Percentiles rank a stretch among this genome's conserved stretches.
Conservation (phyloP, 2,329 filamentous ascomycete genomes). For the Epichloe typhina region DNA sequence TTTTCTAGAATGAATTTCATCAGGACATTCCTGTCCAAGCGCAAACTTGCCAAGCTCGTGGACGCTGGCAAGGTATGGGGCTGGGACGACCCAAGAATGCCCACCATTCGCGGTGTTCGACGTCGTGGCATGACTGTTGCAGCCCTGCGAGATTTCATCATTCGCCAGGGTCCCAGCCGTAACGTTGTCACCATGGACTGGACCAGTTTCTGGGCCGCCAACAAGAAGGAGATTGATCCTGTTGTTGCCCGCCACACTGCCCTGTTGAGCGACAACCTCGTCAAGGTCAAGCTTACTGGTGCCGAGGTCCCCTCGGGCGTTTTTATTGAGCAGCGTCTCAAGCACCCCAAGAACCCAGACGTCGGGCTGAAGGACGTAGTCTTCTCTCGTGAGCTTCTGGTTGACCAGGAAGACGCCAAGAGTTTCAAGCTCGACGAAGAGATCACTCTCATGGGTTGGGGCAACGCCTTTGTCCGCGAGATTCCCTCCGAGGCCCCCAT, state of each 20-base stretch:
- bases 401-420: conserved; percentile 80
- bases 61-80: conserved; percentile 64
- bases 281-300: conserved; percentile 57
- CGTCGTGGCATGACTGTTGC: conserved; percentile 68
- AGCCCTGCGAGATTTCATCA: conserved; percentile 69
- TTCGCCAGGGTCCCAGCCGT: conserved; percentile 72
- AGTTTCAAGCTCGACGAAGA: conserved; percentile 76
- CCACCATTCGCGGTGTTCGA: conserved; percentile 67
- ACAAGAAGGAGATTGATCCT: conserved; percentile 75
- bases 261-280: conserved; percentile 55
- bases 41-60: conserved; percentile 74
- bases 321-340: conserved; percentile 62
- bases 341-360: conserved; percentile 79
- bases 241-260: conserved; percentile 62
- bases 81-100: conserved; percentile 82
- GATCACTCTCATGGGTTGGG: conserved; percentile 95
- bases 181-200: conserved; percentile 79
- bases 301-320: conserved; percentile 50
- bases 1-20: conserved; percentile 79
- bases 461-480: conserved; percentile 68
- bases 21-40: conserved; percentile 70
- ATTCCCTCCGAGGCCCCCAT: conserved; percentile 48
- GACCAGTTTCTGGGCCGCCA: conserved; percentile 58
- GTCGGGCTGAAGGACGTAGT: conserved; percentile 78
- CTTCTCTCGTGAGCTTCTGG: conserved; percentile 59